phyloP scores from a whole-genome alignment of 768 basidiomycete genomes.

The Hygrophoropsis aurantiaca region DNA sequence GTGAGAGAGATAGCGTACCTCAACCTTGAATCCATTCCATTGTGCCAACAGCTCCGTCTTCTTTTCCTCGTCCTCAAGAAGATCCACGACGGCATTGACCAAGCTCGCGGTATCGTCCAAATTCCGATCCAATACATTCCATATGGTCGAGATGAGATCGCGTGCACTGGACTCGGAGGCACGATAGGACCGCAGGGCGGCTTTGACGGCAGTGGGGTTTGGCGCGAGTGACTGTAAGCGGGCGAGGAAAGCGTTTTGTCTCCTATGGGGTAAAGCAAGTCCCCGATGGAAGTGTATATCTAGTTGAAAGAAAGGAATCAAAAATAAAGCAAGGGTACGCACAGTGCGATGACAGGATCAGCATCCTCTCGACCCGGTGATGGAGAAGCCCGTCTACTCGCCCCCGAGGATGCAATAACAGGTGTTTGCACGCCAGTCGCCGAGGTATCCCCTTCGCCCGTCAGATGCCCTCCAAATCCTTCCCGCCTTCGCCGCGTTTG shows the following conservation, averaged over 20 bases:
- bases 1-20: constrained; percentile 45
- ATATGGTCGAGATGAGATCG: constrained; percentile 88
- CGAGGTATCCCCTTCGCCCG: constrained; percentile 40
- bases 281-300: background rate
- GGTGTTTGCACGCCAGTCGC: no score
- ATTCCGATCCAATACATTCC: constrained; percentile 67
- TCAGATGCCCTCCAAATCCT: constrained; percentile 62
- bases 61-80: constrained; percentile 85
- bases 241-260: constrained; percentile 61
- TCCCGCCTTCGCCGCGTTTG: constrained; percentile 56
- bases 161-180: constrained; percentile 74
- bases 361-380: constrained; percentile 39
- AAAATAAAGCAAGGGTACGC: no score
- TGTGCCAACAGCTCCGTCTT: constrained; percentile 69
- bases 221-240: constrained; percentile 61
- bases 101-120: constrained; percentile 76
- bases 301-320: background rate
- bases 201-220: constrained; percentile 61
- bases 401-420: constrained; percentile 13
- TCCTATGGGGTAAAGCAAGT: constrained; percentile 39
- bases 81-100: constrained; percentile 70
- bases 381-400: constrained; percentile 29
- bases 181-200: constrained; percentile 78
- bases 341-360: constrained; percentile 60
- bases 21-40: constrained; percentile 83